Evolutionary conservation across 2,329 filamentous ascomycete species (phyloP).

Genomic region (Neurospora crassa): DNA sequence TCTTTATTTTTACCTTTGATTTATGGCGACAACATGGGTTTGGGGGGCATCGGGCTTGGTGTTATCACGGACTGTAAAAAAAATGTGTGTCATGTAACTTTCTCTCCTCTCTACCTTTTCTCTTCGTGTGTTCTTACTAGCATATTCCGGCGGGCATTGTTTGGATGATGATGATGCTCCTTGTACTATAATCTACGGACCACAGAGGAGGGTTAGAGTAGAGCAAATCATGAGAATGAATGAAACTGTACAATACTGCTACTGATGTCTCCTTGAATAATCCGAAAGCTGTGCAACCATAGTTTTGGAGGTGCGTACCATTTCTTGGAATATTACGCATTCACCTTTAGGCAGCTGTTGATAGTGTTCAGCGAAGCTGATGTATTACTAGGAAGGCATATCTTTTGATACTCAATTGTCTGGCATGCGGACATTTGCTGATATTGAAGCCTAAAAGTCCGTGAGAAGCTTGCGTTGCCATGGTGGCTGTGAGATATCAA

Average conservation of each 20-base stretch:
- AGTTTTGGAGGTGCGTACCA: neutral
- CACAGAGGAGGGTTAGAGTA: constrained; percentile 16
- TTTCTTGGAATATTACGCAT: neutral
- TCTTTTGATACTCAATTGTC: neutral
- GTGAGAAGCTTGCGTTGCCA: neutral
- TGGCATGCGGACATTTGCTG: neutral
- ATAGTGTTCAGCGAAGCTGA: neutral
- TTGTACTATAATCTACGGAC: constrained; percentile 20
- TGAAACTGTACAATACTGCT: constrained; percentile 7
- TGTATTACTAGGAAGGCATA: neutral
- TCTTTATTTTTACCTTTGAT: constrained; percentile 10
- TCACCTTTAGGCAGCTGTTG: neutral
- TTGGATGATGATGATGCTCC: constrained; percentile 8
- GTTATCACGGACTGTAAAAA: constrained; percentile 32
- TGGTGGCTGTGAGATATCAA: neutral
- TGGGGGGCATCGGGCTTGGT: constrained; percentile 41
- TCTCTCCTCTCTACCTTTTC: constrained; percentile 26
- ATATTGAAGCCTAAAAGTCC: neutral
- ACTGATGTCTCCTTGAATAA: neutral
- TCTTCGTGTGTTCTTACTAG: constrained; percentile 18
- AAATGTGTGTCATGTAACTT: constrained; percentile 28
- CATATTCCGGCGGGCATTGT: constrained; percentile 14
- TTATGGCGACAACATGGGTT: constrained; percentile 25
- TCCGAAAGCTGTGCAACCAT: neutral
- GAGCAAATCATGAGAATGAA: constrained; percentile 10